A percentile compares a stretch with the other conserved stretches of the same genome.
These are phyloP conservation scores for Corinectria fuckeliana DNA, from an alignment of 2,329 filamentous ascomycete genomes.

Conservation along the genomic window DNA sequence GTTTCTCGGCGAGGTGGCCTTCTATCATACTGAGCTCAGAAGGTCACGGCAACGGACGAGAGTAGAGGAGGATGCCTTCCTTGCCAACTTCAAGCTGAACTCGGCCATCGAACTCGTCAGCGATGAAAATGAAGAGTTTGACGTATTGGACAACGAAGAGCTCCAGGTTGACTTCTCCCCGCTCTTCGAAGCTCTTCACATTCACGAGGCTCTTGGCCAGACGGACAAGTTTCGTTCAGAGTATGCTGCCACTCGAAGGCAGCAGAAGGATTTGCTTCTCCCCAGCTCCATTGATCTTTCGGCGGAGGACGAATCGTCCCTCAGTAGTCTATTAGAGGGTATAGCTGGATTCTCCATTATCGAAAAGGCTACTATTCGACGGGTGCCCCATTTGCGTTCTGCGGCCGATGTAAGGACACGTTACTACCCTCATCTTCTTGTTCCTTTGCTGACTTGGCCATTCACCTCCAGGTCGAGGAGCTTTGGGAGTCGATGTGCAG, in stretches of 20 bases:
- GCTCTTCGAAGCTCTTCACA: constrained; percentile 93
- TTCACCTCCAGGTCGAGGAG: constrained; percentile 76
- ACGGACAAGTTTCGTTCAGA: constrained; percentile 89
- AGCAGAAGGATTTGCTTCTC: constrained; percentile 90
- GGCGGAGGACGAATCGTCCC: constrained; percentile 80
- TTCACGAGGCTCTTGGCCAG: constrained; percentile 92
- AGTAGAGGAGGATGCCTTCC: constrained; percentile 74
- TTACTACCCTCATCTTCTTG: neutral
- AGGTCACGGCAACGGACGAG: constrained; percentile 83
- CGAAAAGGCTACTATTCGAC: constrained; percentile 90
- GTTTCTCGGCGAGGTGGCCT: constrained; percentile 93
- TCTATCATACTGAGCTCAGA: constrained; percentile 92
- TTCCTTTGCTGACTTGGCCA: constrained; percentile 9
- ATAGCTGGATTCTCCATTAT: constrained; percentile 97
- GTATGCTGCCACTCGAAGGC: constrained; percentile 88
- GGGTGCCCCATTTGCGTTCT: constrained; percentile 81
- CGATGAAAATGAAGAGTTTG: constrained; percentile 94
- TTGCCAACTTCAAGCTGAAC: constrained; percentile 88
- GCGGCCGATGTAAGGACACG: constrained; percentile 74
- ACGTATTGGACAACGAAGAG: constrained; percentile 94
- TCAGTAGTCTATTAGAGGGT: constrained; percentile 91
- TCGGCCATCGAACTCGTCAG: constrained; percentile 95
- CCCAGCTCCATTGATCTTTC: constrained; percentile 77
- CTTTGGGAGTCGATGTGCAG: constrained; percentile 99
- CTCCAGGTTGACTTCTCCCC: constrained; percentile 94